phyloP scores from a whole-genome alignment of 140 eudicot species.

The Stevia rebaudiana region DNA sequence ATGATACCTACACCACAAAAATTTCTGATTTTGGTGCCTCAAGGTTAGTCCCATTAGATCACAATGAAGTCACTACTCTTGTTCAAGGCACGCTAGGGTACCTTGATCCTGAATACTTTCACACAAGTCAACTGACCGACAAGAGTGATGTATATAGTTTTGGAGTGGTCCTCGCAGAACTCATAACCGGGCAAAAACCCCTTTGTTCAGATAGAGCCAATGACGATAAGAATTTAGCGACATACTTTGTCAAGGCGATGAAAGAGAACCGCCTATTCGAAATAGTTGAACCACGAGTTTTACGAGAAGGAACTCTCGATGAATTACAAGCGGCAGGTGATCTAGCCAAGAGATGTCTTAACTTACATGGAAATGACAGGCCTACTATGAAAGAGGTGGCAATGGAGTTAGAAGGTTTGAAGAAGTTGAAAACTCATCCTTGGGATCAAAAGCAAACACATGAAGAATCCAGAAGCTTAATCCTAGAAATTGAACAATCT shows the following conservation, averaged over 20 bases:
- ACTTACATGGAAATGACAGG: constrained; percentile 30
- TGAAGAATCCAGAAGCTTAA: neutral
- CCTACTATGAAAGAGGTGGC: constrained; percentile 54
- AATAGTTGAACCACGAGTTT: constrained; percentile 34
- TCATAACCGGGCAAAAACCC: constrained; percentile 40
- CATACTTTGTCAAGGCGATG: constrained; percentile 28
- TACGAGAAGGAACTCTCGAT: constrained; percentile 37
- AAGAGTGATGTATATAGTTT: constrained; percentile 65
- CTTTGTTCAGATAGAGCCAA: constrained; percentile 16
- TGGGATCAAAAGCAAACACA: constrained; percentile 25
- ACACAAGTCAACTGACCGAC: constrained; percentile 38
- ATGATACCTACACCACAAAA: constrained; percentile 37
- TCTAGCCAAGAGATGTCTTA: constrained; percentile 32
- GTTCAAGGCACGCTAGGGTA: constrained; percentile 56
- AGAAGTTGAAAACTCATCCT: constrained; percentile 35
- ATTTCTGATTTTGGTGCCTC: constrained; percentile 56
- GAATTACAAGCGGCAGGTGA: constrained; percentile 28
- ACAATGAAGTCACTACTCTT: constrained; percentile 41
- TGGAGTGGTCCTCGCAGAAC: constrained; percentile 59
- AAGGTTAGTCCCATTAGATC: constrained; percentile 45
- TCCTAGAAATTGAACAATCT: constrained; percentile 1
- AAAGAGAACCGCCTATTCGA: constrained; percentile 38
- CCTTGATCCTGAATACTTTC: constrained; percentile 52
- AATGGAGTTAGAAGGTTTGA: constrained; percentile 37
- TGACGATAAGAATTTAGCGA: constrained; percentile 31